Percentiles rank a stretch among this genome's conserved stretches.
phyloP scores from a whole-genome alignment of 208 protist species.

The Entamoeba invadens region DNA sequence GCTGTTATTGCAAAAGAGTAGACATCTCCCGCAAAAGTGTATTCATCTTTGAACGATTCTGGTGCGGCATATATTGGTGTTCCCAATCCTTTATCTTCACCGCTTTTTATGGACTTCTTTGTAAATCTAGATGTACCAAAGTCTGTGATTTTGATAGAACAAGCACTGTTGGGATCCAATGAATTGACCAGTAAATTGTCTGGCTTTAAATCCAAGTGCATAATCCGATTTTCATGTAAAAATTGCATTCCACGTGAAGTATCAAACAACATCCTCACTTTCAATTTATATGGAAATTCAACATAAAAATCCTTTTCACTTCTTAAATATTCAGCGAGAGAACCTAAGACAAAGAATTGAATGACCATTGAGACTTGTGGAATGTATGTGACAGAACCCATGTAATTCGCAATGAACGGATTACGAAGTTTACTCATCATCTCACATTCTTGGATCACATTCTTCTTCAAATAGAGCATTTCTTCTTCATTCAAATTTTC shows the following conservation, averaged over 20 bases:
- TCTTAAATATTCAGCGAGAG: not conserved
- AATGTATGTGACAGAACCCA: not conserved
- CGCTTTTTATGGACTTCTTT: not conserved
- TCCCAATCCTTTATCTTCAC: not conserved
- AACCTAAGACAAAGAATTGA: not conserved
- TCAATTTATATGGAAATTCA: not conserved
- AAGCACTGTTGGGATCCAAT: not conserved
- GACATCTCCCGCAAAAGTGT: not conserved
- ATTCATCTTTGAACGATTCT: not conserved
- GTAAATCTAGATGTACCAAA: not conserved
- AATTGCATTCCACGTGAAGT: not conserved
- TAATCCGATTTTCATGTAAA: not conserved
- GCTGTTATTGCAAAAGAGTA: not conserved
- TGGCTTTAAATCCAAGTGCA: not conserved
- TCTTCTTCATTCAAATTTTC: not conserved
- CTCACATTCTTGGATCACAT: not conserved
- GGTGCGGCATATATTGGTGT: slow-evolving; percentile 2
- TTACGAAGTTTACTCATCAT: not conserved
- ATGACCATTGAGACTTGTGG: not conserved
- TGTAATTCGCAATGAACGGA: not conserved
- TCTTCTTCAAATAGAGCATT: not conserved
- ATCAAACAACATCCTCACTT: not conserved
- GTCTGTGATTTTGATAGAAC: not conserved
- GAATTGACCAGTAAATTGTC: not conserved
- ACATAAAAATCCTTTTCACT: not conserved